A percentile compares a stretch with the other conserved stretches of the same genome.
Evolutionary conservation across 768 basidiomycete genomes (phyloP).

Genomic region (Fistulinella prunicolor): DNA sequence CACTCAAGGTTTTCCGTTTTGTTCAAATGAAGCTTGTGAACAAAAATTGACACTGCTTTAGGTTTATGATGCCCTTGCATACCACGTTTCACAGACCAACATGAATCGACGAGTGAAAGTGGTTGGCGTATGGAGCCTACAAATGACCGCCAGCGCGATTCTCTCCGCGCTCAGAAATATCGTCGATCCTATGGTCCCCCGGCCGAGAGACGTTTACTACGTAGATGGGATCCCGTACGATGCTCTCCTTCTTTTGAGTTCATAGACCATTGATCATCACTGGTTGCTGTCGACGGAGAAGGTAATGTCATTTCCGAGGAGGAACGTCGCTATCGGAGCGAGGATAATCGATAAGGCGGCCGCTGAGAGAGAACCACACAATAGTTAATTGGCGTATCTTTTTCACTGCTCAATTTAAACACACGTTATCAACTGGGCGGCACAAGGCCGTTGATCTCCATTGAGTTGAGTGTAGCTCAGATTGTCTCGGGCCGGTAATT

Average conservation of each 20-base stretch:
- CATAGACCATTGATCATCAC: constrained; percentile 19
- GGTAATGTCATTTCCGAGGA: too few relatives aligned
- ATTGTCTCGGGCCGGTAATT: too few relatives aligned
- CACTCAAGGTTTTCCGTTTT: constrained; percentile 58
- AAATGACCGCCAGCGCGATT: constrained; percentile 88
- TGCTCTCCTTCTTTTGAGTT: constrained; percentile 19
- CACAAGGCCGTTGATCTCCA: not conserved
- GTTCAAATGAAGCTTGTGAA: not conserved
- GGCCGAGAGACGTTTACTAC: constrained; percentile 29
- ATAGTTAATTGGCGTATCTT: constrained; percentile 2
- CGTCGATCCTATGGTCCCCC: constrained; percentile 59
- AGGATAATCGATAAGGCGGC: not conserved
- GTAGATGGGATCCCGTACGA: constrained; percentile 33
- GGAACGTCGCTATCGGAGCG: constrained; percentile 2
- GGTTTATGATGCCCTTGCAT: constrained; percentile 90
- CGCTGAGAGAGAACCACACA: not conserved
- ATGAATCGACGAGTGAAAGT: constrained; percentile 86
- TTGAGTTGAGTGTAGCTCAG: not conserved
- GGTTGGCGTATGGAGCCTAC: constrained; percentile 92
- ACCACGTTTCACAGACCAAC: constrained; percentile 90
- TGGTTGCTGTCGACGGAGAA: too few relatives aligned
- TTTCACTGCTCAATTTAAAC: constrained; percentile 3
- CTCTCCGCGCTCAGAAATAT: constrained; percentile 72
- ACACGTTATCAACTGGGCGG: not conserved
- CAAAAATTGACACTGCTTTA: constrained; percentile 25